Evolutionary conservation across 2,329 filamentous ascomycete species (phyloP).

Genomic region (Colletotrichum tofieldiae): DNA sequence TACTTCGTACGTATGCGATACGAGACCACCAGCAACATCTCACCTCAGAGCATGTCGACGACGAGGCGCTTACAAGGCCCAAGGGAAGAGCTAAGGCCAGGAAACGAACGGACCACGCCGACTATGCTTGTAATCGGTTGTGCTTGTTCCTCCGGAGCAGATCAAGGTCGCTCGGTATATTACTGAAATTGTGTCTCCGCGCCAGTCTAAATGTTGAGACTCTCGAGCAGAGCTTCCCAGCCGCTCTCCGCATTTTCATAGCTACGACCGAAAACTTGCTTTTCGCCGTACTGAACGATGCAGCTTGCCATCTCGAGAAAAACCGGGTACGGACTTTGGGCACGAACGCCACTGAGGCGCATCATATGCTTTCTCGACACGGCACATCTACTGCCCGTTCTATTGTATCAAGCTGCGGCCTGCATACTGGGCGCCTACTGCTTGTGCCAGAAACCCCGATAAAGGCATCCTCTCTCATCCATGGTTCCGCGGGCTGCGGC

Average conservation of each 20-base stretch:
- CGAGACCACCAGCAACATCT: neutral
- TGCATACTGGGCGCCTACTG: neutral
- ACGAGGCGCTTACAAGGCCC: slow-evolving; percentile 23
- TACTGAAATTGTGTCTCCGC: neutral
- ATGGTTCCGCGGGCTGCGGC: slow-evolving; percentile 3
- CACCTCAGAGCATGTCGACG: neutral
- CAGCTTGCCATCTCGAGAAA: slow-evolving; percentile 4
- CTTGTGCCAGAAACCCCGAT: slow-evolving; percentile 14
- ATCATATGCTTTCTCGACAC: slow-evolving; percentile 11
- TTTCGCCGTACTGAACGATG: slow-evolving; percentile 22
- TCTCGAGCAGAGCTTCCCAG: neutral
- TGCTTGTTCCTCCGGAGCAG: slow-evolving; percentile 24
- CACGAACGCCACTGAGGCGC: slow-evolving; percentile 8
- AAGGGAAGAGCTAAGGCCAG: neutral
- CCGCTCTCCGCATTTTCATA: slow-evolving; percentile 18
- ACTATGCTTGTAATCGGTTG: slow-evolving; percentile 20
- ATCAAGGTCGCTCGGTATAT: neutral
- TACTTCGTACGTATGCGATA: slow-evolving; percentile 14
- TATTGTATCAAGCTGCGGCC: neutral
- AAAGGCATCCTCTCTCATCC: neutral
- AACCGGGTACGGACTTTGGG: slow-evolving; percentile 12
- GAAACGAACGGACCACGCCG: neutral
- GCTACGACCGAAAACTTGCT: slow-evolving; percentile 31
- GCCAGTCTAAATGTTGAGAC: neutral
- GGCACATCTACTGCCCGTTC: neutral